Evolutionary conservation across 2,329 filamentous ascomycete genomes (phyloP), one percentile per base, ranked within the genome.

Genomic region (Aspergillus persii): DNA sequence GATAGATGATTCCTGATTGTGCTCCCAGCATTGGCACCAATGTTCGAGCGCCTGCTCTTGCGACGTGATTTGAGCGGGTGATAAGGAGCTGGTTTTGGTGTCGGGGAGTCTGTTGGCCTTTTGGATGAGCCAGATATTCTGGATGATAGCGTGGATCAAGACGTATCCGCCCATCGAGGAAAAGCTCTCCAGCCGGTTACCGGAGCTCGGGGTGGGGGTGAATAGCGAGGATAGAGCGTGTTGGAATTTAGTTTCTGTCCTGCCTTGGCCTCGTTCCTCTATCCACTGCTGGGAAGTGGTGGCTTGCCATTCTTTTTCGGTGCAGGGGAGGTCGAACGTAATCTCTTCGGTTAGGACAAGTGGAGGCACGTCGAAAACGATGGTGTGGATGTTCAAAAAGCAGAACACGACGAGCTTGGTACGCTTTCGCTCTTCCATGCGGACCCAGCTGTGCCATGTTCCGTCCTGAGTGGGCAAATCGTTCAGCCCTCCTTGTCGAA

Each of bases 1-100:
- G 30, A 71, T 68, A 0, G 71, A 74, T 12, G 71, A 72, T 52
- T 74, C 71, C 44, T 73, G 69, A 9, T 74, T 74, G 26, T 66
- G 71, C 30, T 74, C 71, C 71, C 71, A 74, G 63, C 66, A 73
- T 58, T 74, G 71, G 29, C 71, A 74, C 71, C 71, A 74, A 6
- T 69, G 66, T 57, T 74, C 71, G 0, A 74, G 60, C 0, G 71
- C 71, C 15, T 74, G 70, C 59, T 74, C 71, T 7, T 72, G 56
- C 0, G 68, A 61, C 1, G 67, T 57, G 0, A 72, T 64, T 26
- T 72, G 68, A 0, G 68, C 54, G 0, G 69, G 63, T 0, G 68
- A 68, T 31, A 69, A 52, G 2, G 68, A 63, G 48, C 61, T 65
- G 11, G 61, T 63, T 8, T 63, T 64, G 1, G 66, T 66, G 1